Evolutionary conservation across 2,329 filamentous ascomycete genomes (phyloP), one percentile per base, ranked within the genome.

Genomic region (Sphaerulina vaccinii): DNA sequence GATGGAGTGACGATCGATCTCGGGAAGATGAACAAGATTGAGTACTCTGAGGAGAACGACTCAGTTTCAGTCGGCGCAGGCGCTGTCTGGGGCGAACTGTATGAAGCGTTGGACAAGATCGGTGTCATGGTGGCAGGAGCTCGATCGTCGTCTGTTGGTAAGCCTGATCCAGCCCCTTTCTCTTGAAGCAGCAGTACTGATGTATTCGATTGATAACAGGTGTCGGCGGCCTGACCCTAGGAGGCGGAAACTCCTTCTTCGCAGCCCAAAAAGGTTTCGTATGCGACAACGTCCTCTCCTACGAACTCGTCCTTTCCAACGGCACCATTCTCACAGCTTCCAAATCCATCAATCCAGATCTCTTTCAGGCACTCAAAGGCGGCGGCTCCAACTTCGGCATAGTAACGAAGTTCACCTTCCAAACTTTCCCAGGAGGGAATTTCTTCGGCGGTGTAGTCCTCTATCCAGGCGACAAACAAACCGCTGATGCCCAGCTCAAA

Each of bases 51-150:
- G 10, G 47, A 57, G 11, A 49, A 51, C 19, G 51, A 52, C 5
- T 55, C 56, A 22, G 53, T 59, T 27, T 44, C 55, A 23, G 59
- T 80, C 23, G 78, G 75, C 1, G 42, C 56, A 4, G 56, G 54
- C 9, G 56, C 51, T n/a, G 40, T 44, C 1, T 56, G 56, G 54
- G 47, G 51, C 15, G 54, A 58, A 5, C 54, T 56, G n/a, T 56
- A 58, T 27, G 18, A 45, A n/a, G 24, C 33, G 27, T 39, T 58
- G 19, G 54, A 58, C 36, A 44, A 42, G 33, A 29, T 52, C 10
- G 46, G 43, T 15, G 36, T 52, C 9, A 55, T 54, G 49, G 58
- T 62, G 9, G 47, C 55, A 8, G 61, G 61, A 13, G 61, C 58
- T 15, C 50, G 59, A 15, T 45, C 52, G 21, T 55, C 54, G n/a